phyloP scores from a whole-genome alignment of 2,329 filamentous ascomycete genomes.

The Orbilia blumenaviensis region DNA sequence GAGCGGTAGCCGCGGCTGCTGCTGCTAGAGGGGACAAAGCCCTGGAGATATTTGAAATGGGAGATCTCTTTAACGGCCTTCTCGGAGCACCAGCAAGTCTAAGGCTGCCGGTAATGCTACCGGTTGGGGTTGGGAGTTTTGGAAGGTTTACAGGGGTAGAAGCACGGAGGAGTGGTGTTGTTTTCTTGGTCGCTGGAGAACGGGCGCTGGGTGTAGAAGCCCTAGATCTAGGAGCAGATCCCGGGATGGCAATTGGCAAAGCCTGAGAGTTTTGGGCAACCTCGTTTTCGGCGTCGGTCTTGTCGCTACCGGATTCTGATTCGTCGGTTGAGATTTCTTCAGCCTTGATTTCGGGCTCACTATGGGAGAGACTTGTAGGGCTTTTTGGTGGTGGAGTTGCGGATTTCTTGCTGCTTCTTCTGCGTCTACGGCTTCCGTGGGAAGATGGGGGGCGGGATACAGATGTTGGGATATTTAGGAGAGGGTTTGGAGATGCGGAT shows the following conservation, averaged over 20 bases:
- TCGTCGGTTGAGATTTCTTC: conserved; percentile 20
- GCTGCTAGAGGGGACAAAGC: conserved; percentile 46
- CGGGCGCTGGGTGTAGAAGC: conserved; percentile 44
- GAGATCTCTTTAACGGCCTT: conserved; percentile 41
- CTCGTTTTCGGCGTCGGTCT: conserved; percentile 48
- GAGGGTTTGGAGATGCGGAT: conserved; percentile 42
- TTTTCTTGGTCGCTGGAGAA: conserved; percentile 37
- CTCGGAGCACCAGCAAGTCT: conserved; percentile 45
- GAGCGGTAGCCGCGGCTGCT: conserved; percentile 38
- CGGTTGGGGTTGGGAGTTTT: conserved; percentile 40
- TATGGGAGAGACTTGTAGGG: conserved; percentile 49
- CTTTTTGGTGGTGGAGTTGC: conserved; percentile 27
- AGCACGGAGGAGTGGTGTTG: conserved; percentile 36
- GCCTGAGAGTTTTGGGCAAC: conserved; percentile 48
- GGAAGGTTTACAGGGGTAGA: conserved; percentile 47
- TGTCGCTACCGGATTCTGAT: conserved; percentile 37
- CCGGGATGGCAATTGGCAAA: conserved; percentile 48
- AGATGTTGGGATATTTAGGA: conserved; percentile 47
- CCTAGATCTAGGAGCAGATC: conserved; percentile 48
- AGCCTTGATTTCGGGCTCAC: conserved; percentile 34
- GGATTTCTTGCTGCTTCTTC: conserved; percentile 41
- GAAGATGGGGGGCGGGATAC: conserved; percentile 49
- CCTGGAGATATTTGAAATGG: conserved; percentile 46
- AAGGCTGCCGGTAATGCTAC: conserved; percentile 38
- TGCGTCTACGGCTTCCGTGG: conserved; percentile 46